Percentiles rank a stretch among this genome's conserved stretches.
These are phyloP conservation scores for Lepidium sativum DNA, from an alignment of 345 rosid genomes.

Conservation along the genomic window DNA sequence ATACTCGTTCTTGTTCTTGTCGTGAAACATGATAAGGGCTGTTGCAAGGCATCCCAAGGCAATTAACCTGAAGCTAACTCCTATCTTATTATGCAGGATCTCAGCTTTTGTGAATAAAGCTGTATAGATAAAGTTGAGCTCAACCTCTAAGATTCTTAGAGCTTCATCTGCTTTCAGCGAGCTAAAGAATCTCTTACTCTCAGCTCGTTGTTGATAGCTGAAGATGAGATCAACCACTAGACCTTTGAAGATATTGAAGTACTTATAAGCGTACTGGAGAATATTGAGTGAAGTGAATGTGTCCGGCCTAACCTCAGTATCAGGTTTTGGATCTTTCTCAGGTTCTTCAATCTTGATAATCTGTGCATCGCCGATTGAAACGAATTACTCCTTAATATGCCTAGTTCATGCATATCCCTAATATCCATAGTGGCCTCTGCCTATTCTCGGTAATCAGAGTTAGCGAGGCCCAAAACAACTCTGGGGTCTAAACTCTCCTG, in stretches of 20 bases:
- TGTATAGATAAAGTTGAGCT: slow-evolving; percentile 36
- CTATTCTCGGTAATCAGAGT: too few species aligned
- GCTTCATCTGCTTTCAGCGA: slow-evolving; percentile 8
- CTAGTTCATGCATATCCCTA: too few species aligned
- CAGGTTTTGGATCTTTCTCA: slow-evolving; percentile 21
- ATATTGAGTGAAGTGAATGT: not conserved
- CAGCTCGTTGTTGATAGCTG: slow-evolving; percentile 8
- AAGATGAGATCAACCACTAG: slow-evolving; percentile 24
- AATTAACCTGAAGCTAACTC: slow-evolving; percentile 18
- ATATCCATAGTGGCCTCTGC: too few species aligned
- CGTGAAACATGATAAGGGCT: slow-evolving; percentile 3
- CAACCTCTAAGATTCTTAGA: slow-evolving; percentile 32
- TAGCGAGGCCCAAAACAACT: too few species aligned
- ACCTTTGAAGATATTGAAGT: slow-evolving; percentile 18
- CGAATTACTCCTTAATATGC: too few species aligned
- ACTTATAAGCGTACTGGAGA: slow-evolving; percentile 19
- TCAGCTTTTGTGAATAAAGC: slow-evolving; percentile 33
- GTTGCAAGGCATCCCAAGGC: not conserved
- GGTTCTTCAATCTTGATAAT: slow-evolving; percentile 20
- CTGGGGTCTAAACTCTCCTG: too few species aligned
- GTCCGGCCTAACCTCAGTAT: not conserved
- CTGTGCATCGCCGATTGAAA: too few species aligned
- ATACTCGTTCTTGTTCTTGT: not conserved
- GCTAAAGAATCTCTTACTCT: slow-evolving; percentile 12
- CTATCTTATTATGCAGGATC: not conserved